Conservation (phyloP, 2,329 filamentous ascomycete genomes). For the Tolypocladium tropicale region DNA sequence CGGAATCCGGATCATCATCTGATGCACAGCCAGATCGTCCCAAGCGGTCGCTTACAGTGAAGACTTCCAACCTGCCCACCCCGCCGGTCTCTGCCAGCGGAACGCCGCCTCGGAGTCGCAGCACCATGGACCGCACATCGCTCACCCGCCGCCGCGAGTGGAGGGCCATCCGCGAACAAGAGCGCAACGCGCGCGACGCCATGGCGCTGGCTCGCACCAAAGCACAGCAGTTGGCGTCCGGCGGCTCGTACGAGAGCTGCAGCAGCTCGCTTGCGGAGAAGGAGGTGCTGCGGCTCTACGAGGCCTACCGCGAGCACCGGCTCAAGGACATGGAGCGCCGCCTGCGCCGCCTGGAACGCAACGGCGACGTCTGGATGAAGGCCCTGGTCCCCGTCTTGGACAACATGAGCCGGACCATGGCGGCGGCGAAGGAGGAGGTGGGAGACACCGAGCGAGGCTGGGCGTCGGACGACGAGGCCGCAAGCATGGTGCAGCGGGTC, state of each 20-base stretch:
- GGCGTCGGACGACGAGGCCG: slow-evolving; percentile 21
- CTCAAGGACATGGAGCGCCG: slow-evolving; percentile 37
- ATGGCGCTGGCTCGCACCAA: slow-evolving; percentile 10
- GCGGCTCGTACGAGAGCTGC: slow-evolving; percentile 12
- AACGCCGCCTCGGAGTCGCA: slow-evolving; percentile 14
- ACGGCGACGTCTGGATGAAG: slow-evolving; percentile 33
- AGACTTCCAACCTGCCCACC: slow-evolving; percentile 13
- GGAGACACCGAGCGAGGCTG: slow-evolving; percentile 13
- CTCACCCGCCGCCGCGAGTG: slow-evolving; percentile 23
- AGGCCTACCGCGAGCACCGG: slow-evolving; percentile 29
- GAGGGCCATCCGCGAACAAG: slow-evolving; percentile 17
- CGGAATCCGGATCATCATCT: background rate
- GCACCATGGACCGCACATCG: slow-evolving; percentile 16
- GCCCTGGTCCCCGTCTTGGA: slow-evolving; percentile 35
- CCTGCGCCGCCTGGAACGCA: slow-evolving; percentile 33
- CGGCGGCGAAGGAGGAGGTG: slow-evolving; percentile 6
- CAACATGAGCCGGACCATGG: slow-evolving; percentile 28
- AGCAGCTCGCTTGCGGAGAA: slow-evolving; percentile 15
- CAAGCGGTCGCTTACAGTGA: background rate
- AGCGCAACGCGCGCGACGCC: slow-evolving; percentile 13
- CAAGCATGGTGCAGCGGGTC: slow-evolving; percentile 3
- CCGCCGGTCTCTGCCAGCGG: slow-evolving; percentile 19
- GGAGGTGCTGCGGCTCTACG: slow-evolving; percentile 27
- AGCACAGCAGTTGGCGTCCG: slow-evolving; percentile 9
- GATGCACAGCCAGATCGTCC: background rate